Evolutionary conservation across 1,139 yeast genomes (phyloP).

Genomic region (Candida sp.): DNA sequence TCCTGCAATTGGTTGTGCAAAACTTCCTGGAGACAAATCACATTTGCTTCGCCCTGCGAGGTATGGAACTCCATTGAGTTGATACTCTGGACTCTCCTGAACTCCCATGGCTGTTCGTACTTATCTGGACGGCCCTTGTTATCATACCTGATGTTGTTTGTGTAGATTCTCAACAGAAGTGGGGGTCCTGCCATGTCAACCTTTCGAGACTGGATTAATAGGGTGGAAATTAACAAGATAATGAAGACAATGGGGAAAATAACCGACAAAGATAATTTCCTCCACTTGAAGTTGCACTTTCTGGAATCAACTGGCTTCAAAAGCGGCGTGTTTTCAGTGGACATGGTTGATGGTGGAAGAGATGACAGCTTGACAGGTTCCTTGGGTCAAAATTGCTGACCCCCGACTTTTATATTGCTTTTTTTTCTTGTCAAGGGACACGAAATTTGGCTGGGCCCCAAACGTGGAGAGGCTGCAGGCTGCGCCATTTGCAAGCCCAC

Average conservation of each 20-base stretch:
- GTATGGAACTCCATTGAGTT: conserved; percentile 43
- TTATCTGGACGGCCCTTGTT: conserved; percentile 26
- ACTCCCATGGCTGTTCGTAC: conserved; percentile 48
- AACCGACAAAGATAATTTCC: not conserved
- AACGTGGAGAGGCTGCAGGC: not conserved
- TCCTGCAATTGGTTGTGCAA: conserved; percentile 55
- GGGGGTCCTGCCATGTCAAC: not conserved
- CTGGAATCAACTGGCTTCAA: not conserved
- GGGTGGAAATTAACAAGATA: not conserved
- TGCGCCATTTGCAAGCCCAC: no score
- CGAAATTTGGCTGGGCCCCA: not conserved
- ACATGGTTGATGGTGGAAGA: not conserved
- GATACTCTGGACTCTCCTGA: conserved; percentile 36
- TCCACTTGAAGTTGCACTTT: not conserved
- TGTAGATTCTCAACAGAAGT: conserved; percentile 31
- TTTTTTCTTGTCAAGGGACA: not conserved
- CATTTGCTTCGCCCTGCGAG: conserved; percentile 31
- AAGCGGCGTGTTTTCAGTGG: conserved; percentile 1
- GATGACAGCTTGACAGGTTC: not conserved
- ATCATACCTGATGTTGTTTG: conserved; percentile 59
- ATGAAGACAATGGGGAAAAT: not conserved
- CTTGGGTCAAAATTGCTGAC: not conserved
- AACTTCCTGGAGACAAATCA: conserved; percentile 59
- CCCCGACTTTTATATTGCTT: not conserved
- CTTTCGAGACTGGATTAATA: not conserved